phyloP scores from a whole-genome alignment of 257 asterid species.

The Leptodermis oblonga region DNA sequence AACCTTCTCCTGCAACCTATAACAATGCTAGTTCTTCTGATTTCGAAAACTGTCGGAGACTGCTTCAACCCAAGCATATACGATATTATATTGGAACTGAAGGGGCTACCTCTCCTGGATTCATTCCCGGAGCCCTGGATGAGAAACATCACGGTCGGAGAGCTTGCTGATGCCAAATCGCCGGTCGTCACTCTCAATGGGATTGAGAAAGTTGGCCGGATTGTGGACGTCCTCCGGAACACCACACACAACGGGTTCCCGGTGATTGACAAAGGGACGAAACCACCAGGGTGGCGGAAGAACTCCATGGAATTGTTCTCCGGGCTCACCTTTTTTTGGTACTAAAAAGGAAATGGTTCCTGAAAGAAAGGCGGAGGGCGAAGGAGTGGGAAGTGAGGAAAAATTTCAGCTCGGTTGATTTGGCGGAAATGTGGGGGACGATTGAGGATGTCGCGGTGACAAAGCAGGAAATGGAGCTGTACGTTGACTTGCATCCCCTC shows the following conservation, averaged over 20 bases:
- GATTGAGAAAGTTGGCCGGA: slow-evolving; percentile 68
- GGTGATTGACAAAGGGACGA: slow-evolving; percentile 47
- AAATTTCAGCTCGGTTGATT: slow-evolving; percentile 60
- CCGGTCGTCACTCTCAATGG: slow-evolving; percentile 57
- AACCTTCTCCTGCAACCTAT: slow-evolving; percentile 86
- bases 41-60: slow-evolving; percentile 89
- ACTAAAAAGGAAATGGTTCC: slow-evolving; percentile 77
- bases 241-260: slow-evolving; percentile 90
- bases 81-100: slow-evolving; percentile 75
- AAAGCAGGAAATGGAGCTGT: slow-evolving; percentile 76
- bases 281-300: slow-evolving; percentile 44
- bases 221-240: slow-evolving; percentile 64
- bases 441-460: slow-evolving; percentile 59
- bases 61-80: slow-evolving; percentile 92
- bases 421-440: slow-evolving; percentile 67
- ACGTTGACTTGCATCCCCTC: slow-evolving; percentile 69
- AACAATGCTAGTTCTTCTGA: slow-evolving; percentile 76
- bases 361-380: slow-evolving; percentile 56
- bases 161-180: slow-evolving; percentile 70
- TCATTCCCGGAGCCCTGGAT: slow-evolving; percentile 94
- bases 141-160: slow-evolving; percentile 83
- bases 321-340: slow-evolving; percentile 70
- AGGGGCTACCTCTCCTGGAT: slow-evolving; percentile 90
- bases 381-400: slow-evolving; percentile 85
- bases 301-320: slow-evolving; percentile 62